Base-by-base conservation (phyloP, 257 asterid species). In the Solanum sparsipilum region DNA sequence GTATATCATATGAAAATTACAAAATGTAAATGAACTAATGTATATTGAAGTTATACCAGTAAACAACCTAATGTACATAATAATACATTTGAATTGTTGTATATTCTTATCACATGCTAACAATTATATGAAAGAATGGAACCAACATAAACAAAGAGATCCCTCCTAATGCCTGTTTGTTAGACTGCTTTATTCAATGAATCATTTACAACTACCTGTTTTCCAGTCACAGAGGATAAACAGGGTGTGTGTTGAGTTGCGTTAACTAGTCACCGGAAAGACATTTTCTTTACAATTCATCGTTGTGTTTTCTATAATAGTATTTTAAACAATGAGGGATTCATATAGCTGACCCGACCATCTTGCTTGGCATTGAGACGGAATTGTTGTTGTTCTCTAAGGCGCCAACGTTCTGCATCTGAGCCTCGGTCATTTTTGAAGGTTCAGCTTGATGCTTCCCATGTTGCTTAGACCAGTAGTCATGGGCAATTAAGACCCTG, bases 401-500 rank as follows among this genome's bases (percentile, higher is more conserved):
- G 84, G 91, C 92, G 58, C 89, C 93, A 13, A 90, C 85, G 0
- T 34, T 39, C 89, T 90, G 92, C 41, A 41, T 75, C 16, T 21
- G 70, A 27, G 89, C 88, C 82, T 89, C 94, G 21, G 48, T 44
- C 12, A 83, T 68, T 87, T 84, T 88, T 63, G 82, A 87, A 79
- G 95, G 86, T 20, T 93, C 96, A 25, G 48, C 38, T 5, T 86
- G 88, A 23, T 88, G 93, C 86, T 94, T 94, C 23, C 92, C 96
- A 0, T 89, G 93, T 84, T 91, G 98, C 89, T 88, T 96, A 3
- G 94, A 92, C 99, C 99, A 96, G 87, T 90, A 94, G 6, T 93
- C 89, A 85, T 96, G 98, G 29, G 97, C 99, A 1, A 94, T 75
- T 27, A 96, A 78, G 38, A 95, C 98, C 16, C 99, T 93, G 90